These are phyloP conservation scores for Aspergillus terreus DNA, from an alignment of 2,329 filamentous ascomycete genomes.

Conservation along the genomic window DNA sequence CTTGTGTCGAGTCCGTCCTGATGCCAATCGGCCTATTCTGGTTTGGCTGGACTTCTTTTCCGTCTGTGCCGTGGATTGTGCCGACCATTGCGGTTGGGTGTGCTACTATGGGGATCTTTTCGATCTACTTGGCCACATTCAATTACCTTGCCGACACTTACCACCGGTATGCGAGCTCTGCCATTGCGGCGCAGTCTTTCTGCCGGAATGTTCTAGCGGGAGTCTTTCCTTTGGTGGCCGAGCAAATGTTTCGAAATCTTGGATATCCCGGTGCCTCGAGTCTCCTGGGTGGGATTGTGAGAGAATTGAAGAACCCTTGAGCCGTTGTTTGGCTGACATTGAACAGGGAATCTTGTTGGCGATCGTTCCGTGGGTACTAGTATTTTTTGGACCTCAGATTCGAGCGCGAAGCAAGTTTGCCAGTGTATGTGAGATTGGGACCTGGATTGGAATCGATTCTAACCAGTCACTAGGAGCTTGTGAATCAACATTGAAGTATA, in stretches of 20 bases:
- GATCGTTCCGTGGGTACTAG: conserved; percentile 75
- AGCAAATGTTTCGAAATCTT: conserved; percentile 65
- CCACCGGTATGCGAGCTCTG: conserved; percentile 74
- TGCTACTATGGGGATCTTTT: conserved; percentile 78
- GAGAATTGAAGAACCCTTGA: not conserved
- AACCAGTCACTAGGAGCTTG: conserved; percentile 12
- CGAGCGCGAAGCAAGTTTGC: conserved; percentile 74
- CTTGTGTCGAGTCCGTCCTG: conserved; percentile 67
- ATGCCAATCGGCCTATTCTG: conserved; percentile 74
- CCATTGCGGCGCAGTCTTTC: conserved; percentile 76
- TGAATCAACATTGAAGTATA: conserved; percentile 9
- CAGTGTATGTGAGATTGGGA: conserved; percentile 38
- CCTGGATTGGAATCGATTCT: not conserved
- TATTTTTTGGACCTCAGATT: conserved; percentile 72
- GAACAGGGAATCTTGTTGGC: conserved; percentile 55
- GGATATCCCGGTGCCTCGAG: conserved; percentile 66
- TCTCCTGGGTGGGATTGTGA: conserved; percentile 67
- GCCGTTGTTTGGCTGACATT: conserved; percentile 1
- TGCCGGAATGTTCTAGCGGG: conserved; percentile 81
- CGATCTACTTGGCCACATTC: conserved; percentile 79
- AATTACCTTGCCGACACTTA: conserved; percentile 89
- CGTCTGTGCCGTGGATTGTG: conserved; percentile 63
- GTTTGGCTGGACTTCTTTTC: conserved; percentile 66
- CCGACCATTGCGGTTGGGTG: conserved; percentile 65
- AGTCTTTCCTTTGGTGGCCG: conserved; percentile 70